A percentile compares a stretch with the other conserved stretches of the same genome.
Evolutionary conservation across 768 basidiomycete genomes (phyloP).

Genomic region (Gelatoporia subvermispora): DNA sequence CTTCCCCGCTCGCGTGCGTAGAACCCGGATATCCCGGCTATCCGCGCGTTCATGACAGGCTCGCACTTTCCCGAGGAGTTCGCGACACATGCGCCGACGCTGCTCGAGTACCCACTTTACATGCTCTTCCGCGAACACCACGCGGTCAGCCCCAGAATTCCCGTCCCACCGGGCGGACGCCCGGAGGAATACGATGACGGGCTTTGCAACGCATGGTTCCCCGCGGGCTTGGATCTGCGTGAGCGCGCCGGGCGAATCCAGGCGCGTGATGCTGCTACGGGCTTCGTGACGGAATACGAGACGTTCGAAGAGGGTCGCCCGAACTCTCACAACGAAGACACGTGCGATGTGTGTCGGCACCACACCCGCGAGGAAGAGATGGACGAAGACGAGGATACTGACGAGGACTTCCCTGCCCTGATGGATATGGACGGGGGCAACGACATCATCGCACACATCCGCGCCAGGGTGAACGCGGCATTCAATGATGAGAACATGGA

Average conservation of each 20-base stretch:
- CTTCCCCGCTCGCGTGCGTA: no score
- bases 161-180: conserved; percentile 15
- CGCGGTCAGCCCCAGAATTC: conserved; percentile 37
- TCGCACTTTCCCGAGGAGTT: conserved; percentile 16
- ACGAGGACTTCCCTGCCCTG: background rate
- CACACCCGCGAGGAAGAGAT: conserved; percentile 1
- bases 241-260: background rate
- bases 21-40: conserved; percentile 18
- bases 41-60: conserved; percentile 21
- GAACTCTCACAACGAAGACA: conserved; percentile 39
- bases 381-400: conserved; percentile 3
- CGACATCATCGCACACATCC: background rate
- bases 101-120: conserved; percentile 47
- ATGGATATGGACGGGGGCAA: background rate
- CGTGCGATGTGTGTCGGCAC: conserved; percentile 24
- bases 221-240: conserved; percentile 6
- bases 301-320: conserved; percentile 33
- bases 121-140: conserved; percentile 56
- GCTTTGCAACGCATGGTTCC: conserved; percentile 38
- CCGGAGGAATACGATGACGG: conserved; percentile 29
- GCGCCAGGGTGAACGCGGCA: conserved; percentile 1
- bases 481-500: conserved; percentile 2
- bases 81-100: conserved; percentile 11
- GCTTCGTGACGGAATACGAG: conserved; percentile 28
- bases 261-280: conserved; percentile 1